Conservation (phyloP, 148 eudicot species). For the Salicornia ramosissima region DNA sequence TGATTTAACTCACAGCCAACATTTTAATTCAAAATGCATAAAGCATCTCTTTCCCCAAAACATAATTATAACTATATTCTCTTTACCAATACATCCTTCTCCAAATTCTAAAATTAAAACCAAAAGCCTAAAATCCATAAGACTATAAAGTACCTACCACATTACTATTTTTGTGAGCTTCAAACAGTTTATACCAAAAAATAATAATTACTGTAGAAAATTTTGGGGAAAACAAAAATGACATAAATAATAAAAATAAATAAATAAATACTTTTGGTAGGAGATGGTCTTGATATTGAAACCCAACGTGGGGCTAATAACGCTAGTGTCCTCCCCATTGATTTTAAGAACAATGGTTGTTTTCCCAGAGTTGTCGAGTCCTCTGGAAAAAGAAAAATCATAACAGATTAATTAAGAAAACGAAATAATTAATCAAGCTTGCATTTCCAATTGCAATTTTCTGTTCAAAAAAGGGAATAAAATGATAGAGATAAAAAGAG, state of each 20-base stretch:
- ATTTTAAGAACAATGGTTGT: conserved; percentile 86
- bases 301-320: conserved; percentile 80
- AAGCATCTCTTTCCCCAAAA: not conserved
- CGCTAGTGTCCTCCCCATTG: conserved; percentile 80
- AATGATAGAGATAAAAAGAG: not conserved
- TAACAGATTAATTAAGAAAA: not conserved
- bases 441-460: not conserved
- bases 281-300: conserved; percentile 89
- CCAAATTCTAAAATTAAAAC: not conserved
- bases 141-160: not conserved
- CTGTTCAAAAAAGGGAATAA: not conserved
- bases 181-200: no score
- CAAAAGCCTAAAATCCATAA: not conserved
- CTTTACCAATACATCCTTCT: not conserved
- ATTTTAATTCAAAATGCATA: no score
- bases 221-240: no score
- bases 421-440: not conserved
- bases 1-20: no score
- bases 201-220: no score
- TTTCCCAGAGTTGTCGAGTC: conserved; percentile 90
- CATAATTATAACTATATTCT: not conserved
- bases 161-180: no score
- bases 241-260: not conserved
- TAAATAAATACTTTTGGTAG: conserved; percentile 48
- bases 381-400: conserved; percentile 34